Percentiles rank a stretch among this genome's conserved stretches.
phyloP scores from a whole-genome alignment of 2,329 filamentous ascomycete species.

The Coleophoma cylindrospora region DNA sequence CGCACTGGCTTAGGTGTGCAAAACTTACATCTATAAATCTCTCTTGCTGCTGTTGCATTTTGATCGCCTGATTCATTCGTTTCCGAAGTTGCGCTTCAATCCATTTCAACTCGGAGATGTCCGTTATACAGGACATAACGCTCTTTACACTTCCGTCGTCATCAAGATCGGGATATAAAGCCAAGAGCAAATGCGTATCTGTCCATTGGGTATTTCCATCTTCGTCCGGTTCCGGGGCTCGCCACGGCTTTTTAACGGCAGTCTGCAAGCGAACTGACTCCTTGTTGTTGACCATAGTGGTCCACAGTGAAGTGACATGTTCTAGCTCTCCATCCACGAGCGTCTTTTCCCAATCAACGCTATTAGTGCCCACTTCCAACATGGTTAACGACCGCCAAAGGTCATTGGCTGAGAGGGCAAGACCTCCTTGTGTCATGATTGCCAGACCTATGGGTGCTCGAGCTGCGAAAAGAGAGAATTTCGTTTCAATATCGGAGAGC shows the following conservation, averaged over 20 bases:
- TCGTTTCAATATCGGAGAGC: slow-evolving; percentile 55
- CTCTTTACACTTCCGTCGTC: slow-evolving; percentile 12
- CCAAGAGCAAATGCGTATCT: slow-evolving; percentile 11
- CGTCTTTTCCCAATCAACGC: slow-evolving; percentile 7
- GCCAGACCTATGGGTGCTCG: slow-evolving; percentile 71
- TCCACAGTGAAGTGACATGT: slow-evolving; percentile 6
- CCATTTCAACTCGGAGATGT: slow-evolving; percentile 12
- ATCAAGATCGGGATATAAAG: slow-evolving; percentile 13
- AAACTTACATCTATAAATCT: slow-evolving; percentile 60
- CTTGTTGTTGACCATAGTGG: slow-evolving; percentile 1
- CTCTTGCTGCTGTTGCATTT: slow-evolving; percentile 64
- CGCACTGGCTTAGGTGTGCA: no score
- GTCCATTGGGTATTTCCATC: slow-evolving; percentile 10
- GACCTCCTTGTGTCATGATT: slow-evolving; percentile 59
- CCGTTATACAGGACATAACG: slow-evolving; percentile 12
- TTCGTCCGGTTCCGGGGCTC: slow-evolving; percentile 7
- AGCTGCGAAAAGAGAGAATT: slow-evolving; percentile 66
- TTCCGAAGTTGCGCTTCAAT: slow-evolving; percentile 11
- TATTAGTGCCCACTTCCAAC: slow-evolving; percentile 3
- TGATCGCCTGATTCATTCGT: slow-evolving; percentile 46
- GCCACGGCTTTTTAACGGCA: slow-evolving; percentile 7
- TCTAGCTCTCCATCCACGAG: slow-evolving; percentile 9
- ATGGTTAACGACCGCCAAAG: slow-evolving; percentile 11
- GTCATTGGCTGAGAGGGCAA: slow-evolving; percentile 21
- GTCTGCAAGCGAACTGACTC: slow-evolving; percentile 9